Evolutionary conservation across 495 filamentous ascomycete species (phyloP).

Genomic region (Penicillium waksmanii): DNA sequence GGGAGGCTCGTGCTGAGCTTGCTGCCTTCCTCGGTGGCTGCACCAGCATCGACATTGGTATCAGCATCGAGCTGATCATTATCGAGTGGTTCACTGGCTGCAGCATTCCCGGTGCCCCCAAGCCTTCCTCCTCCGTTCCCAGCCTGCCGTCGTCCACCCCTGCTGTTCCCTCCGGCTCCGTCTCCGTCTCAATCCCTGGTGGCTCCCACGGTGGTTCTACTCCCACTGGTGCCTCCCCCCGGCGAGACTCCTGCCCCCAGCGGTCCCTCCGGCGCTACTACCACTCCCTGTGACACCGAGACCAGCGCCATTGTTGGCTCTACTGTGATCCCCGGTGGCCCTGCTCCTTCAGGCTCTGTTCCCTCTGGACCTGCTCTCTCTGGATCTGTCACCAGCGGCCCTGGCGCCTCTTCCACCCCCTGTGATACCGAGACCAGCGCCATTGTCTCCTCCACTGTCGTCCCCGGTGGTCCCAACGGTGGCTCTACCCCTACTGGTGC

Average conservation of each 20-base stretch:
- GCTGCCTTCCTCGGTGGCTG: conserved; percentile 46
- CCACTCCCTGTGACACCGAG: conserved; percentile 26
- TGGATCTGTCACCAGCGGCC: conserved; percentile 1
- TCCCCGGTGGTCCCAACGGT: conserved; percentile 6
- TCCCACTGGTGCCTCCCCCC: conserved; percentile 12
- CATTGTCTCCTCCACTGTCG: conserved; percentile 13
- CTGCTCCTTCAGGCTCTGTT: conserved; percentile 12
- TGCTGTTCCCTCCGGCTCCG: conserved; percentile 14
- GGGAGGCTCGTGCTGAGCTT: conserved; percentile 43
- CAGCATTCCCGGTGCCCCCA: conserved; percentile 32
- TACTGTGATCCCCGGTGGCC: conserved; percentile 14
- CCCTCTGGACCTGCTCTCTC: conserved; percentile 9
- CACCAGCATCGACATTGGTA: conserved; percentile 29
- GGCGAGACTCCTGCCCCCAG: conserved; percentile 14
- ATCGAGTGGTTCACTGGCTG: conserved; percentile 48
- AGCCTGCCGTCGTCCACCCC: conserved; percentile 21
- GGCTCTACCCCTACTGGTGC: conserved; percentile 16
- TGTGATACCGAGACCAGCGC: conserved; percentile 5
- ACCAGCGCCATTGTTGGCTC: conserved; percentile 17
- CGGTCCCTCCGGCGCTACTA: conserved; percentile 16
- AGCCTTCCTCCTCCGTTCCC: conserved; percentile 26
- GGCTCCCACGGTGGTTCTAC: conserved; percentile 8
- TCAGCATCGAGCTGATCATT: conserved; percentile 44
- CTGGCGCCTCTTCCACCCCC: conserved; percentile 5
- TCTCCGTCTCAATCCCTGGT: conserved; percentile 10